phyloP scores from a whole-genome alignment of 225 moss, liverwort and hornwort species.

The Antitrichia curtipendula region DNA sequence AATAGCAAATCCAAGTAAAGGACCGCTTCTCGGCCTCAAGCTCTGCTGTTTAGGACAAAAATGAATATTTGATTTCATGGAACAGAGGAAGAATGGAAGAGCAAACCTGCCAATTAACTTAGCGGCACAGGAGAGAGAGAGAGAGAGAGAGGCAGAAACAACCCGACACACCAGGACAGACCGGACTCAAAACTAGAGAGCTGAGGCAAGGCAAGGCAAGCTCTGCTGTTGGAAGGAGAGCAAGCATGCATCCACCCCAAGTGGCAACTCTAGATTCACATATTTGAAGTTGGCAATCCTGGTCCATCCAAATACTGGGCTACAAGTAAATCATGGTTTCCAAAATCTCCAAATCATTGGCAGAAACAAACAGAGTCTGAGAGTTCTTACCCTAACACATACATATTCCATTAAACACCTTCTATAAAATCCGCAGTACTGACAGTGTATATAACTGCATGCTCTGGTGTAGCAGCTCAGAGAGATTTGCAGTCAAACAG shows the following conservation, averaged over 20 bases:
- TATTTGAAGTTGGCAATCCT: no score
- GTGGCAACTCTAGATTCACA: not conserved
- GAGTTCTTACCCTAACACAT: no score
- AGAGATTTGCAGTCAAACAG: not conserved
- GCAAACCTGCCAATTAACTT: not conserved
- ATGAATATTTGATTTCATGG: not conserved
- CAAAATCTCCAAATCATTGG: not conserved
- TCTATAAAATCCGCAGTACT: not conserved
- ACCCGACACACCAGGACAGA: not conserved
- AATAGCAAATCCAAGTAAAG: not conserved
- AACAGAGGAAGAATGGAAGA: not conserved
- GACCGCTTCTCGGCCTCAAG: not conserved
- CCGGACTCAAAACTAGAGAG: not conserved
- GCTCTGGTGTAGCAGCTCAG: not conserved
- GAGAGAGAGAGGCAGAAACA: not conserved
- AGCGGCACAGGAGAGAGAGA: not conserved
- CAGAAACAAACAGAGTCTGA: not conserved
- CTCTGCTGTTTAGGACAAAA: not conserved
- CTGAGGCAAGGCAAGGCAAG: no score
- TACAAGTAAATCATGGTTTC: no score
- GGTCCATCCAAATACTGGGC: no score
- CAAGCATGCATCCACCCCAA: not conserved
- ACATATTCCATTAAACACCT: no score
- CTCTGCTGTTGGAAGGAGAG: not conserved
- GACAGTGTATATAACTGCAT: not conserved